Percentiles rank a stretch among this genome's conserved stretches.
Conservation (phyloP, 257 asterid species). For the Solanum lycopersicoides region DNA sequence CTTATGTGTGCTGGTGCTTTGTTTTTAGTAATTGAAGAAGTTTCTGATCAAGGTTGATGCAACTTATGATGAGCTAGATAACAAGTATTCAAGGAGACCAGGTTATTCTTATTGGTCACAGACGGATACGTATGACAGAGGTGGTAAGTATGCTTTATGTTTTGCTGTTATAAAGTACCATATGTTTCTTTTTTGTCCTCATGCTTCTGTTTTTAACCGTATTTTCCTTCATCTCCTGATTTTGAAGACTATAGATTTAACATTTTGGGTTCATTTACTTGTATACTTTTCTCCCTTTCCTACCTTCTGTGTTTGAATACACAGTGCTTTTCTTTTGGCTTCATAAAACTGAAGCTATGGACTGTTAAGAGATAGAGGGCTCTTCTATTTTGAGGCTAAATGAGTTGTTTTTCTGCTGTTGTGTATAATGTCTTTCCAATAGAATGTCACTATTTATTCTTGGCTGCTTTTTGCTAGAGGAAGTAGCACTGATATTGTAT, state of each 20-base stretch:
- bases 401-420: not conserved
- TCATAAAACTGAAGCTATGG: not conserved
- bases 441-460: not conserved
- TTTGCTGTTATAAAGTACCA: not conserved
- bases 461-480: not conserved
- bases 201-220: not conserved
- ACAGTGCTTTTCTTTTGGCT: not conserved
- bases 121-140: conserved; percentile 86
- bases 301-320: not conserved
- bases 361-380: not conserved
- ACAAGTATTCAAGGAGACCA: conserved; percentile 92
- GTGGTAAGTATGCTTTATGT: conserved; percentile 46
- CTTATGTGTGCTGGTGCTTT: conserved; percentile 6
- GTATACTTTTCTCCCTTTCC: not conserved
- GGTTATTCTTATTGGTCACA: conserved; percentile 88
- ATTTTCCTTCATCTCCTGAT: not conserved
- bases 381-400: not conserved
- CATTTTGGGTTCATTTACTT: not conserved
- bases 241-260: not conserved
- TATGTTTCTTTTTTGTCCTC: not conserved
- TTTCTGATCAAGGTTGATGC: conserved; percentile 21
- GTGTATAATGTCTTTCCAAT: not conserved
- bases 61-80: conserved; percentile 43
- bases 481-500: not conserved
- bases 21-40: not conserved